Conservation (phyloP, 129 eudicot species). For the Glebionis coronaria region DNA sequence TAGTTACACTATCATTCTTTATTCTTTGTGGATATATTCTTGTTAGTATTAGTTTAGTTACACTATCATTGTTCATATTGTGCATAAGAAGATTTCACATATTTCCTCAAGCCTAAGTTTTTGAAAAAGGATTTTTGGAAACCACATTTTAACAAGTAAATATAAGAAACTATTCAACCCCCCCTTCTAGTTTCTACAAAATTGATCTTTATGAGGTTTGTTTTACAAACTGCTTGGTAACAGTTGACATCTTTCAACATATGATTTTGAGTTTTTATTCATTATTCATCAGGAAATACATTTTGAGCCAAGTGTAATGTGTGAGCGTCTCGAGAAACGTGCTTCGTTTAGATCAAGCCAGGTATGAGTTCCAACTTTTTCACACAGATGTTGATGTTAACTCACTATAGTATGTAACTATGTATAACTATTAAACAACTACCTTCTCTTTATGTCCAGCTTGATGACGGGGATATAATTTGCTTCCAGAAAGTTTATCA, state of each 20-base stretch:
- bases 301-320: constrained; percentile 85
- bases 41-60: no score
- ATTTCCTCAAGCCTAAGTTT: no score
- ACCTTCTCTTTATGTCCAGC: constrained; percentile 22
- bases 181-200: no score
- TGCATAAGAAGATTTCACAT: no score
- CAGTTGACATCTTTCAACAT: no score
- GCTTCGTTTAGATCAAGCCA: constrained; percentile 66
- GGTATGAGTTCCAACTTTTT: constrained; percentile 33
- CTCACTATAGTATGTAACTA: background rate
- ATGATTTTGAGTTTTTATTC: no score
- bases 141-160: no score
- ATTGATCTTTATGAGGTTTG: constrained; percentile 87
- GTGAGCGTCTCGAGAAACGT: constrained; percentile 70
- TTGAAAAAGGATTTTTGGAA: no score
- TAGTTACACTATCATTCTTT: no score
- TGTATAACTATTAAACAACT: background rate
- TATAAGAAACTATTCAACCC: no score
- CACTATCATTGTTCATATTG: no score
- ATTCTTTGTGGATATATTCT: no score
- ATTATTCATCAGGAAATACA: constrained; percentile 62
- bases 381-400: constrained; percentile 6
- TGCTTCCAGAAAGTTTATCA: constrained; percentile 71
- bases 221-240: constrained; percentile 8
- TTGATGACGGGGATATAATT: constrained; percentile 89